These are phyloP conservation scores for Marasmius oreades DNA, from an alignment of 1,284 basidiomycete species.

Conservation along the genomic window DNA sequence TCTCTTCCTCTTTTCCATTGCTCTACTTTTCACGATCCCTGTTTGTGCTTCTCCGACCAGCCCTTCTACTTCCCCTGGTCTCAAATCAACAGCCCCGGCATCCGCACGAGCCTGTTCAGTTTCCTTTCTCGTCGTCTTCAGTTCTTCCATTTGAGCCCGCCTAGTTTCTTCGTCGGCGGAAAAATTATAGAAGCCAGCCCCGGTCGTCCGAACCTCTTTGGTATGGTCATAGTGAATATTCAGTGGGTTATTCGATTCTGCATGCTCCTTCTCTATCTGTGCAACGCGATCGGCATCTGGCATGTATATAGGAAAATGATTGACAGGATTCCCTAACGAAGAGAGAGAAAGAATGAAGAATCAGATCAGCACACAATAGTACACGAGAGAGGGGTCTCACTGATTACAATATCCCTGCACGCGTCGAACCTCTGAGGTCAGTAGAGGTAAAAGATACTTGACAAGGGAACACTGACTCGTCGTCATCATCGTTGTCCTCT, in stretches of 20 bases:
- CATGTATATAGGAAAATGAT: slow-evolving; percentile 83
- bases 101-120: slow-evolving; percentile 67
- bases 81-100: slow-evolving; percentile 52
- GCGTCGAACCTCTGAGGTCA: slow-evolving; percentile 4
- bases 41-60: slow-evolving; percentile 40
- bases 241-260: slow-evolving; percentile 73
- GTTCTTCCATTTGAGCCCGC: slow-evolving; percentile 72
- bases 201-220: slow-evolving; percentile 81
- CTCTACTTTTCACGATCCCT: slow-evolving; percentile 44
- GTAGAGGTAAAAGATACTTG: slow-evolving; percentile 3
- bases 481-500: slow-evolving; percentile 51
- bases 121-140: slow-evolving; percentile 64
- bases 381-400: slow-evolving; percentile 41
- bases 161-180: slow-evolving; percentile 78
- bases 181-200: slow-evolving; percentile 89
- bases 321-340: slow-evolving; percentile 65
- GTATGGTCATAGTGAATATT: slow-evolving; percentile 81
- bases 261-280: slow-evolving; percentile 69
- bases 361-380: slow-evolving; percentile 3
- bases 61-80: slow-evolving; percentile 64
- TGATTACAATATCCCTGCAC: slow-evolving; percentile 53
- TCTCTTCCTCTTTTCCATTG: slow-evolving; percentile 74
- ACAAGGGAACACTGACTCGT: slow-evolving; percentile 15
- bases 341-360: slow-evolving; percentile 2
- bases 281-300: slow-evolving; percentile 77